Percentiles rank a stretch among this genome's conserved stretches.
Evolutionary conservation across 768 basidiomycete species (phyloP).

Genomic region (Mycena leptocephala): DNA sequence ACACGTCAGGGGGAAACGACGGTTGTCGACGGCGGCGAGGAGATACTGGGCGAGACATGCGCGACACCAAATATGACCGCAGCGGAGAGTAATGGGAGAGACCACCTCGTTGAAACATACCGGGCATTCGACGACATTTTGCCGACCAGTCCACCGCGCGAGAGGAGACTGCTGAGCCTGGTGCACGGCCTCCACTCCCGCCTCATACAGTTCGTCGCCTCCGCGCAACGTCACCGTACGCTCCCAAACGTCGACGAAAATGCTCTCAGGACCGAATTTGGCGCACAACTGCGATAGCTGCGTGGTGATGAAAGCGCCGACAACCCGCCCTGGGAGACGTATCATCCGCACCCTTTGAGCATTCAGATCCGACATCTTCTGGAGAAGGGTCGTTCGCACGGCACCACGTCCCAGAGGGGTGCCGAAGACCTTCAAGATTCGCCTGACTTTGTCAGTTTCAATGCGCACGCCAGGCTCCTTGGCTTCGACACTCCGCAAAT

Average conservation of each 20-base stretch:
- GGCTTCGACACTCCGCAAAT: slow-evolving; percentile 61
- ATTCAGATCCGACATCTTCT: slow-evolving; percentile 62
- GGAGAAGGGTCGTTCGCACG: slow-evolving; percentile 63
- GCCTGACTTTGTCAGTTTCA: slow-evolving; percentile 56
- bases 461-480: slow-evolving; percentile 60
- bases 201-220: slow-evolving; percentile 59
- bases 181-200: slow-evolving; percentile 60
- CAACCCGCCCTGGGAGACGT: slow-evolving; percentile 61
- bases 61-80: slow-evolving; percentile 81
- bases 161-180: slow-evolving; percentile 47
- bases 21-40: slow-evolving; percentile 68
- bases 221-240: slow-evolving; percentile 72
- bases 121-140: slow-evolving; percentile 64
- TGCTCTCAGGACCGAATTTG: slow-evolving; percentile 71
- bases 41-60: slow-evolving; percentile 75
- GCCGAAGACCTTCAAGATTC: slow-evolving; percentile 72
- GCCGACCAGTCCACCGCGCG: slow-evolving; percentile 25
- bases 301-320: slow-evolving; percentile 63
- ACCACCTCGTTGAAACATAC: slow-evolving; percentile 77
- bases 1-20: slow-evolving; percentile 81
- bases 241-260: slow-evolving; percentile 62
- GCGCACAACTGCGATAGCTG: slow-evolving; percentile 63
- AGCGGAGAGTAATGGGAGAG: slow-evolving; percentile 68
- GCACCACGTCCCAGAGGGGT: slow-evolving; percentile 54
- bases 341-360: slow-evolving; percentile 61